phyloP scores from a whole-genome alignment of 2,329 filamentous ascomycete genomes.

The Fusarium bulbicola region DNA sequence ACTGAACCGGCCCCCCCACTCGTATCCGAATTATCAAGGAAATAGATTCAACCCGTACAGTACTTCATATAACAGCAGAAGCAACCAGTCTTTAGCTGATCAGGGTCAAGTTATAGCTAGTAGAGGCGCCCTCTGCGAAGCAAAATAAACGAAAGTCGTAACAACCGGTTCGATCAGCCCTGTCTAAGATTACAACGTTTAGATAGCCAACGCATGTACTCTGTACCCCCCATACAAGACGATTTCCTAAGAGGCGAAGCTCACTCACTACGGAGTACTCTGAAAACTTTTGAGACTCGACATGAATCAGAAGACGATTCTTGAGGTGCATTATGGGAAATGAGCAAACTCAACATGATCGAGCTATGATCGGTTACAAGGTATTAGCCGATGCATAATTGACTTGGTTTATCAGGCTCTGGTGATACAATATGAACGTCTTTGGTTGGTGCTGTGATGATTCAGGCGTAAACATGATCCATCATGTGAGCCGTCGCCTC shows the following conservation, averaged over 20 bases:
- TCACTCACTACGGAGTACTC: not conserved
- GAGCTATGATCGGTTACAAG: not conserved
- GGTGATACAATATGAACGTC: not conserved
- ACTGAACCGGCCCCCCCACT: not conserved
- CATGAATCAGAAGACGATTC: not conserved
- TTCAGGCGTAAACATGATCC: conserved; percentile 27
- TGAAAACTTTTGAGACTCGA: not conserved
- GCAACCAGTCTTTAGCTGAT: conserved; percentile 7
- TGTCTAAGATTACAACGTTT: not conserved
- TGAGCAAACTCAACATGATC: not conserved
- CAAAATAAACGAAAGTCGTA: not conserved
- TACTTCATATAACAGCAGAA: not conserved
- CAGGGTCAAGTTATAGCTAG: not conserved
- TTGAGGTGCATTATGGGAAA: not conserved
- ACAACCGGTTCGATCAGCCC: not conserved
- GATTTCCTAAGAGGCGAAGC: not conserved
- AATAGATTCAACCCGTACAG: conserved; percentile 12
- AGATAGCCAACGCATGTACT: not conserved
- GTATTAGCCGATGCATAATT: not conserved
- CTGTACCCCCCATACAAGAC: not conserved
- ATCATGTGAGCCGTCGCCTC: conserved; percentile 39
- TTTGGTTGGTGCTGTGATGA: conserved; percentile 23
- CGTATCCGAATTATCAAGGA: not conserved
- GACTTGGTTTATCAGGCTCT: not conserved
- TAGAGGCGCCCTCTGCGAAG: not conserved